Percentiles rank a stretch among this genome's conserved stretches.
Conservation (phyloP, 2,329 filamentous ascomycete genomes). For the Aspergillus calidoustus region DNA sequence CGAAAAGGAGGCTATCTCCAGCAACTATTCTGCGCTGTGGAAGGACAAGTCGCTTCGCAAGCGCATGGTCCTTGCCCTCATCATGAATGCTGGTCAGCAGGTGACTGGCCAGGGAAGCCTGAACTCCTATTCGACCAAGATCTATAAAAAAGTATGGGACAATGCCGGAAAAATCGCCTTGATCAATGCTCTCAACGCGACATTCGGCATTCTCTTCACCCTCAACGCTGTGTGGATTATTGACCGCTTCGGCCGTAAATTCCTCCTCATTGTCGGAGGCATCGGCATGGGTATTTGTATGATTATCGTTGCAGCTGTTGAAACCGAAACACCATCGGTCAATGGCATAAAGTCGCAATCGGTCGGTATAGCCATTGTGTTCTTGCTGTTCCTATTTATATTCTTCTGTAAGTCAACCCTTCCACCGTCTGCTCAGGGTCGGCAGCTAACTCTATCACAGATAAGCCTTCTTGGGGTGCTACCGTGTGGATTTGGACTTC, state of each 20-base stretch:
- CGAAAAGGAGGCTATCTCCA: slow-evolving; percentile 70
- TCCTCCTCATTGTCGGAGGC: slow-evolving; percentile 70
- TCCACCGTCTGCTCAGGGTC: background rate
- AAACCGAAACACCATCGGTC: slow-evolving; percentile 60
- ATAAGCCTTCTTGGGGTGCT: slow-evolving; percentile 72
- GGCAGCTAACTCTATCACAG: slow-evolving; percentile 32
- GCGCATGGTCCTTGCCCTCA: slow-evolving; percentile 66
- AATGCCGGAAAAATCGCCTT: slow-evolving; percentile 65
- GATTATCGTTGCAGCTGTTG: slow-evolving; percentile 65
- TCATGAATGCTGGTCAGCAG: slow-evolving; percentile 73
- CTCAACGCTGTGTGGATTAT: slow-evolving; percentile 75
- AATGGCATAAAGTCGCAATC: slow-evolving; percentile 60
- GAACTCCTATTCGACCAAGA: slow-evolving; percentile 74
- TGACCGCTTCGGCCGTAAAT: slow-evolving; percentile 71
- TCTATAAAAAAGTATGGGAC: slow-evolving; percentile 73
- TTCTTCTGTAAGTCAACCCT: slow-evolving; percentile 42
- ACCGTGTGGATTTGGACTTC: slow-evolving; percentile 74
- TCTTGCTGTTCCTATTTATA: slow-evolving; percentile 69
- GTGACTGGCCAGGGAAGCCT: slow-evolving; percentile 73
- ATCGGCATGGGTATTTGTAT: slow-evolving; percentile 73
- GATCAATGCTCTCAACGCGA: slow-evolving; percentile 76
- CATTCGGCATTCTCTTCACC: slow-evolving; percentile 73
- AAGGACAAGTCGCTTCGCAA: slow-evolving; percentile 71
- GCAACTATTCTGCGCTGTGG: slow-evolving; percentile 68
- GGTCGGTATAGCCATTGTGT: slow-evolving; percentile 70